Evolutionary conservation across 108 stramenopile genomes (phyloP).

Genomic region (Skeletonema grethae): DNA sequence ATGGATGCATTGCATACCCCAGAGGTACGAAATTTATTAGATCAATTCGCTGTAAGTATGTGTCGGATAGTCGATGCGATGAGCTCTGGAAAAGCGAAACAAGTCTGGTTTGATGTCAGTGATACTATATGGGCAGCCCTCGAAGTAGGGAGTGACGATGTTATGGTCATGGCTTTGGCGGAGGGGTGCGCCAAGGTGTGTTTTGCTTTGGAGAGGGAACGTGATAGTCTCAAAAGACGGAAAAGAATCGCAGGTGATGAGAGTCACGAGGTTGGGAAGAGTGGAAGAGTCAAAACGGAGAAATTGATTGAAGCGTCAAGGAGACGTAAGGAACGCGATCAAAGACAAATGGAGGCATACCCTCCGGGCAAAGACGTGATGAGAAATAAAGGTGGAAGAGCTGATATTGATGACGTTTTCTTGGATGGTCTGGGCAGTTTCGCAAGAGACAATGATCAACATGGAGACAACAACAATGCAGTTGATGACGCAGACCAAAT

Average conservation of each 20-base stretch:
- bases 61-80: conserved; percentile 66
- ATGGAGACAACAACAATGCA: conserved; percentile 1
- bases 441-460: background rate
- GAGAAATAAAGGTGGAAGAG: conserved; percentile 16
- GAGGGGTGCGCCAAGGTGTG: conserved; percentile 85
- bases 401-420: conserved; percentile 31
- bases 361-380: conserved; percentile 31
- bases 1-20: conserved; percentile 74
- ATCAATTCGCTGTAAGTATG: conserved; percentile 59
- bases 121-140: conserved; percentile 56
- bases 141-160: conserved; percentile 62
- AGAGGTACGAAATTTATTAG: conserved; percentile 59
- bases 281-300: background rate
- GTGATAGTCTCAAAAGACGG: conserved; percentile 19
- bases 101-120: conserved; percentile 55
- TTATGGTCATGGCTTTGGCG: conserved; percentile 69
- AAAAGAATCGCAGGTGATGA: background rate
- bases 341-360: conserved; percentile 35
- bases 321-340: conserved; percentile 36
- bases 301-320: conserved; percentile 6
- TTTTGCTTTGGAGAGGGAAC: conserved; percentile 76
- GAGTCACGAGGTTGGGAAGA: background rate
- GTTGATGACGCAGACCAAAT: conserved; percentile 4
- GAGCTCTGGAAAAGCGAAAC: conserved; percentile 63
- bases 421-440: conserved; percentile 18